Percentiles rank a stretch among this genome's conserved stretches.
Evolutionary conservation across 176 grass and related monocot species (phyloP).

Genomic region (Urochloa ruziziensis): DNA sequence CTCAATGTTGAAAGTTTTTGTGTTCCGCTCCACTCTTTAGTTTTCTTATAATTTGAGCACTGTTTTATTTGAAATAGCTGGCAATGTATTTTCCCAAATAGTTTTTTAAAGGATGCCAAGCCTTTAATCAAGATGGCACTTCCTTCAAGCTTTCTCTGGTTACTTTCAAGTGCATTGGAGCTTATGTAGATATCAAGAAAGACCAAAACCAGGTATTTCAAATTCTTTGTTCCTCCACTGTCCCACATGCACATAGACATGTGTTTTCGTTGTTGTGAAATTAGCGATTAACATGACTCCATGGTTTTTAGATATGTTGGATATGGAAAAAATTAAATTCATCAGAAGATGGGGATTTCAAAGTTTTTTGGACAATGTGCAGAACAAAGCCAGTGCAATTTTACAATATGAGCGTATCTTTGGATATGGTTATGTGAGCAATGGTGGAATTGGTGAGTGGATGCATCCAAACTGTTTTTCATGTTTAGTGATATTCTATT

Average conservation of each 20-base stretch:
- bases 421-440: constrained; percentile 93
- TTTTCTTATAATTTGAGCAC: not conserved
- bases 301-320: constrained; percentile 92
- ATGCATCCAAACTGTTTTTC: not conserved
- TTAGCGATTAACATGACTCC: not conserved
- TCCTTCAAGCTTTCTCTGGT: constrained; percentile 75
- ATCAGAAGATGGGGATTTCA: constrained; percentile 80
- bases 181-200: constrained; percentile 96
- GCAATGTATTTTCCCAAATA: too few relatives aligned
- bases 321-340: constrained; percentile 80
- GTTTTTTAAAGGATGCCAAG: constrained; percentile 80
- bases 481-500: not conserved
- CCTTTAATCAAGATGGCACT: constrained; percentile 56
- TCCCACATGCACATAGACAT: constrained; percentile 8
- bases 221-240: constrained; percentile 23
- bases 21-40: not conserved
- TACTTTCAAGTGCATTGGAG: constrained; percentile 86
- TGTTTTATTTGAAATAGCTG: not conserved
- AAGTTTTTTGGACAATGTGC: constrained; percentile 92
- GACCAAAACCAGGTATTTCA: constrained; percentile 99
- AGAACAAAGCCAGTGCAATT: constrained; percentile 95
- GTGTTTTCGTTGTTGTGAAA: not conserved
- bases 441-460: constrained; percentile 78
- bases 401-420: constrained; percentile 89
- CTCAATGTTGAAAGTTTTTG: too few relatives aligned